phyloP scores from a whole-genome alignment of 2,329 filamentous ascomycete genomes.

The Diatrype stigma region DNA sequence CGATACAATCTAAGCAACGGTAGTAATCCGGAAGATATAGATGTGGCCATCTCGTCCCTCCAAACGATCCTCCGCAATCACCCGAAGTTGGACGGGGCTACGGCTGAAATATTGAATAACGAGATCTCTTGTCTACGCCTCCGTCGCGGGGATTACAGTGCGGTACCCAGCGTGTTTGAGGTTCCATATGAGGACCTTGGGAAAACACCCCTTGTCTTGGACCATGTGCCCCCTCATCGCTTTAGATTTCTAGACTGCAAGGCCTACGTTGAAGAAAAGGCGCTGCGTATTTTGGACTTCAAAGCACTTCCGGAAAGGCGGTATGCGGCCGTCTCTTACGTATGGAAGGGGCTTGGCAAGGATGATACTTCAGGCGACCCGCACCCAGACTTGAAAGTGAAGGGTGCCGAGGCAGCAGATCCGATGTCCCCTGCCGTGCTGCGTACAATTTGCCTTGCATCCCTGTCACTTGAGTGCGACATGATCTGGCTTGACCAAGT shows the following conservation, averaged over 20 bases:
- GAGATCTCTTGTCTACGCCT: background rate
- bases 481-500: constrained; percentile 13
- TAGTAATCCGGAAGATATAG: background rate
- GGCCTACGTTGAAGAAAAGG: background rate
- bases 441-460: constrained; percentile 5
- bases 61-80: background rate
- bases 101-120: background rate
- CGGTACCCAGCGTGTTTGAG: background rate
- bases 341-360: constrained; percentile 7
- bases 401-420: constrained; percentile 9
- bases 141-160: background rate
- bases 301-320: background rate
- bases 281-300: constrained; percentile 4
- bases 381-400: constrained; percentile 2
- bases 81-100: background rate
- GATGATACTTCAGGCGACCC: background rate
- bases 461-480: constrained; percentile 1
- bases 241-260: constrained; percentile 6
- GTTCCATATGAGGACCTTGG: background rate
- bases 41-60: background rate
- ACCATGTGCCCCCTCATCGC: background rate
- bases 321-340: constrained; percentile 9
- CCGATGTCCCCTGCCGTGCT: constrained; percentile 11
- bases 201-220: background rate
- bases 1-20: background rate